A percentile compares a stretch with the other conserved stretches of the same genome.
Evolutionary conservation across 257 asterid species (phyloP).

Genomic region (Thymus quinquecostatus): DNA sequence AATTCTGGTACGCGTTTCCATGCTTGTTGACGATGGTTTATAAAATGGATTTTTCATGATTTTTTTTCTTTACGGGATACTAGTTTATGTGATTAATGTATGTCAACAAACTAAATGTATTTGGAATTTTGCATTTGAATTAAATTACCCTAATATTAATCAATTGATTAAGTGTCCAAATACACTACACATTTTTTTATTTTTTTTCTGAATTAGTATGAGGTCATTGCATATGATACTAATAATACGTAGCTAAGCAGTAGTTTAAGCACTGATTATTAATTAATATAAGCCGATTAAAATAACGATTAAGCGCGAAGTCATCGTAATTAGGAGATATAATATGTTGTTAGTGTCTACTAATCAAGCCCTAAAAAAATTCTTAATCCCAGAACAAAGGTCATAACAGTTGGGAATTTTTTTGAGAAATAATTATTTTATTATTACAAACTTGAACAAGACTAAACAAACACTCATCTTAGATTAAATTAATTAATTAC

Average conservation of each 20-base stretch:
- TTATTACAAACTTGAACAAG: conserved; percentile 26
- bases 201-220: conserved; percentile 20
- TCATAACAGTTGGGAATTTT: conserved; percentile 41
- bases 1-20: too few species aligned
- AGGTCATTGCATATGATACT: conserved; percentile 27
- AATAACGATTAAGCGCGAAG: not conserved
- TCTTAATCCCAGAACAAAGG: conserved; percentile 31
- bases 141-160: not conserved
- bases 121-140: not conserved
- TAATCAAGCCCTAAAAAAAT: conserved; percentile 15
- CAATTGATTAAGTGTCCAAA: not conserved
- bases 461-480: conserved; percentile 21
- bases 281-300: not conserved
- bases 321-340: conserved; percentile 21
- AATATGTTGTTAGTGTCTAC: conserved; percentile 18
- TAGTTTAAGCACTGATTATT: conserved; percentile 21
- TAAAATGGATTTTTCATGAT: too few species aligned
- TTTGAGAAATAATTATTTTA: conserved; percentile 7
- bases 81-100: too few species aligned
- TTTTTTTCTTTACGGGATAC: too few species aligned
- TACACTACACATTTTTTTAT: not conserved
- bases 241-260: conserved; percentile 30
- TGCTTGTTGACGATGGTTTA: too few species aligned
- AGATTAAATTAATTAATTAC: not conserved
- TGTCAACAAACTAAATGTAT: too few species aligned